Base-by-base conservation (phyloP, 352 stramenopile genomes). In the Globisporangium alternatum region DNA sequence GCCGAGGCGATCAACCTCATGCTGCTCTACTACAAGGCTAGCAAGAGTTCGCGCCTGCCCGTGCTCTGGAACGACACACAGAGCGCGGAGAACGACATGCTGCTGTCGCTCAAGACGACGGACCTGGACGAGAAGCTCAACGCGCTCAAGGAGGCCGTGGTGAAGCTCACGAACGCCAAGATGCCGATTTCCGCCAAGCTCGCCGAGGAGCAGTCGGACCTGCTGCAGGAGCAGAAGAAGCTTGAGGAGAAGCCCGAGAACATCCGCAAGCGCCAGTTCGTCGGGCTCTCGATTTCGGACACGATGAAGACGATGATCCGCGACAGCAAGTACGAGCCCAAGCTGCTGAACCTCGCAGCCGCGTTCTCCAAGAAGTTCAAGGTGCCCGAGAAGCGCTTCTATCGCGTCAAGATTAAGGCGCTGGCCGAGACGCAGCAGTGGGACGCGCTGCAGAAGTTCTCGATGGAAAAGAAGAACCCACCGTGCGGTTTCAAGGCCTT, bases 331-430 rank as follows among this genome's bases (percentile, higher is more conserved):
- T 90, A 90, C 68, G 83, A 95, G 48, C 83, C 83, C 0, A 93
- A 95, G 66, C 76, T 97, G 58, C 60, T 88, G 30, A 75, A 72
- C 15, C 28, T 94, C 8, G 86, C 83, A 8, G 79, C 81, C 0
- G 60, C 80, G 5, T 87, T 93, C 61, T 78, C 85, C 39, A 96
- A 96, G 64, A 94, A 91, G 65, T 96, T 96, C 68, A 95, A 96
- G 43, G 84, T 97, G 7, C 84, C 90, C 1, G 90, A 97, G 61
- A 97, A 97, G 74, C 85, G 86, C 8, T 90, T 96, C 52, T 97
- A 94, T 68, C 85, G 90, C 62, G 84, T 96, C 44, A 97, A 97
- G 71, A 97, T 97, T 63, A 88, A 91, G 57, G 89, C 88, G 37
- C 71, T 96, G 5, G 86, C 86, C 5, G 81, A 95, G 61, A 95